Percentiles rank a stretch among this genome's conserved stretches.
Evolutionary conservation across 2,329 filamentous ascomycete species (phyloP).

Genomic region (Talaromyces pinophilus): DNA sequence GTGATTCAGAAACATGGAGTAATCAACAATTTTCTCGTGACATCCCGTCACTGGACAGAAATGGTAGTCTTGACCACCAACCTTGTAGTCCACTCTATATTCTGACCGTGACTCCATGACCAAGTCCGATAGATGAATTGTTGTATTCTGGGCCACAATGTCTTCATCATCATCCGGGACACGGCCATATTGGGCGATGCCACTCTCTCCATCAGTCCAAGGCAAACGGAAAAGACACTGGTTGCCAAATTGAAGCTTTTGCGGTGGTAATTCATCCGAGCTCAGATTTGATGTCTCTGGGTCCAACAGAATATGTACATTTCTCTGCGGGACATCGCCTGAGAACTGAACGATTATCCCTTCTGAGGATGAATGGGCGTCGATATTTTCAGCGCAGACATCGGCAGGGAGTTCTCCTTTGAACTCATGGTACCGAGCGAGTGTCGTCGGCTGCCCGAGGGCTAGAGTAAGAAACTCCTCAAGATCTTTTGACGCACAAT

Average conservation of each 20-base stretch:
- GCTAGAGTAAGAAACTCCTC: conserved; percentile 74
- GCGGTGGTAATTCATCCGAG: not conserved
- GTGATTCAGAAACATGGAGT: conserved; percentile 13
- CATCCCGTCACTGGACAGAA: conserved; percentile 19
- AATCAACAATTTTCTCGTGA: conserved; percentile 9
- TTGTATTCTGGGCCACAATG: conserved; percentile 15
- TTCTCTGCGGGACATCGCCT: not conserved
- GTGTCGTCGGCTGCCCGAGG: conserved; percentile 74
- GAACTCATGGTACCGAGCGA: conserved; percentile 60
- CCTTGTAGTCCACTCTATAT: not conserved
- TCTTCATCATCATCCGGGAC: conserved; percentile 16
- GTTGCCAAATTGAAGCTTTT: conserved; percentile 13
- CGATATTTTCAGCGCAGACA: not conserved
- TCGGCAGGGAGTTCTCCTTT: not conserved
- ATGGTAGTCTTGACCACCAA: not conserved
- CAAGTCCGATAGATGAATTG: not conserved
- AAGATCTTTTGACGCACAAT: conserved; percentile 66
- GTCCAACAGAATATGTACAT: conserved; percentile 14
- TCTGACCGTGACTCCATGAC: not conserved
- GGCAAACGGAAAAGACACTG: conserved; percentile 13
- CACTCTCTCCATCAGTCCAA: not conserved
- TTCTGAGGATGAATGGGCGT: not conserved
- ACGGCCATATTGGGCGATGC: conserved; percentile 7
- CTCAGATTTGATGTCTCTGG: not conserved
- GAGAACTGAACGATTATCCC: conserved; percentile 18